Evolutionary conservation across 176 grass and related monocot species (phyloP).

Genomic region (Phyllostachys edulis): DNA sequence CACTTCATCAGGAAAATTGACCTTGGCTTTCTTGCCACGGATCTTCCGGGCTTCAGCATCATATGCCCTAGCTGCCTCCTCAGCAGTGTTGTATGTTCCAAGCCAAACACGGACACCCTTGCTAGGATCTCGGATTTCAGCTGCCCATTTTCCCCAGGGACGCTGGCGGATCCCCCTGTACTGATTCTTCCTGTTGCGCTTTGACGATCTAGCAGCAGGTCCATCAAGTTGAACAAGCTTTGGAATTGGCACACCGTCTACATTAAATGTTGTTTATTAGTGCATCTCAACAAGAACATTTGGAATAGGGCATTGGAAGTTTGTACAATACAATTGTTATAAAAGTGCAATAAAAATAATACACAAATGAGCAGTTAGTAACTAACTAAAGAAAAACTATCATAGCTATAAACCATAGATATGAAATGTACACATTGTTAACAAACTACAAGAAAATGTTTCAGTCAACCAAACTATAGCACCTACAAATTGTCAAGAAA

Average conservation of each 20-base stretch:
- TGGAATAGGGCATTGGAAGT: neutral
- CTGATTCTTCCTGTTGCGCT: constrained; percentile 61
- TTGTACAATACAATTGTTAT: neutral
- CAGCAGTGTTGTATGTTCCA: constrained; percentile 79
- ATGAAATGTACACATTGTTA: neutral
- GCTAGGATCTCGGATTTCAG: constrained; percentile 78
- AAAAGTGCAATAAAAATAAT: neutral
- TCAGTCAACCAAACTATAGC: neutral
- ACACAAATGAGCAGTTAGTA: neutral
- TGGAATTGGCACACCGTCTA: constrained; percentile 36
- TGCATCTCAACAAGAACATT: constrained; percentile 11
- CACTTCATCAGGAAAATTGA: constrained; percentile 70
- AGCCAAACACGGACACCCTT: constrained; percentile 91
- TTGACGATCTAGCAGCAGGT: constrained; percentile 22
- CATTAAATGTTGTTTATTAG: neutral
- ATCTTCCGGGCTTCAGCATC: constrained; percentile 75
- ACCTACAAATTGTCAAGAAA: neutral
- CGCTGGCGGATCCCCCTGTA: constrained; percentile 74
- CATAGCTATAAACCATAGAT: neutral
- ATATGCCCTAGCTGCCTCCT: constrained; percentile 79
- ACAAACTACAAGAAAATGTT: neutral
- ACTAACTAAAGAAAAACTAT: neutral
- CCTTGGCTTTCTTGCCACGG: constrained; percentile 80
- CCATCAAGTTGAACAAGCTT: constrained; percentile 42
- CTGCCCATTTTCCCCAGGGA: constrained; percentile 84